A percentile compares a stretch with the other conserved stretches of the same genome.
Evolutionary conservation across 192 early-diverging fungal genomes (phyloP).

Genomic region (Coemansia sp.): DNA sequence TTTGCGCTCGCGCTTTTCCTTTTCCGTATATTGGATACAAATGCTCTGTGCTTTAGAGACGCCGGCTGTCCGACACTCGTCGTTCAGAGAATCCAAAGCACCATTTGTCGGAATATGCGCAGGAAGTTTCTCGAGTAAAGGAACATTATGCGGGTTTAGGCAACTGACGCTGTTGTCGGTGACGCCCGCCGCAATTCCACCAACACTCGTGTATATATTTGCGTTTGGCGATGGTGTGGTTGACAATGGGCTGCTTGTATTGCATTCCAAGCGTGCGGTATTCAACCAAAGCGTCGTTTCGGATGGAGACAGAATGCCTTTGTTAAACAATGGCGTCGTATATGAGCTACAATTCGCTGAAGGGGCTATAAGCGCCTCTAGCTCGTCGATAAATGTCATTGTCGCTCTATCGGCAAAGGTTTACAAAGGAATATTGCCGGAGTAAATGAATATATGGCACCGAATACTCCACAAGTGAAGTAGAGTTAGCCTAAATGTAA

Average conservation of each 20-base stretch:
- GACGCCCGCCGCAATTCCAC: not conserved
- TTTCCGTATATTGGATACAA: conserved; percentile 38
- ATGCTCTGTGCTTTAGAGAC: conserved; percentile 7
- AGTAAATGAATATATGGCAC: not conserved
- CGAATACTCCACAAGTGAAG: not conserved
- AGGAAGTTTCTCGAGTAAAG: not conserved
- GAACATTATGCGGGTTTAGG: not conserved
- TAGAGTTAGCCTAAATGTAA: not conserved
- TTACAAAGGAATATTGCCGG: not conserved
- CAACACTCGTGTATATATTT: not conserved
- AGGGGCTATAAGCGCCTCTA: conserved; percentile 3
- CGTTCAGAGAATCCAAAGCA: not conserved
- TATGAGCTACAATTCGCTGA: not conserved
- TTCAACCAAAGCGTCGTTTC: not conserved
- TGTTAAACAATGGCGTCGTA: not conserved
- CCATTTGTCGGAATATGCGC: not conserved
- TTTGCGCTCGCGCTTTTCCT: conserved; percentile 52
- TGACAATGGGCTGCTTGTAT: not conserved
- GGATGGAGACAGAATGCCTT: not conserved
- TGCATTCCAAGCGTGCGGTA: not conserved
- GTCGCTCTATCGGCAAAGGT: not conserved
- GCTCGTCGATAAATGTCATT: conserved; percentile 9
- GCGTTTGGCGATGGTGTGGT: not conserved
- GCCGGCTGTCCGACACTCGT: not conserved
- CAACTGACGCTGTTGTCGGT: not conserved